phyloP scores from a whole-genome alignment of 2,329 filamentous ascomycete genomes.

The Fusarium torulosum region DNA sequence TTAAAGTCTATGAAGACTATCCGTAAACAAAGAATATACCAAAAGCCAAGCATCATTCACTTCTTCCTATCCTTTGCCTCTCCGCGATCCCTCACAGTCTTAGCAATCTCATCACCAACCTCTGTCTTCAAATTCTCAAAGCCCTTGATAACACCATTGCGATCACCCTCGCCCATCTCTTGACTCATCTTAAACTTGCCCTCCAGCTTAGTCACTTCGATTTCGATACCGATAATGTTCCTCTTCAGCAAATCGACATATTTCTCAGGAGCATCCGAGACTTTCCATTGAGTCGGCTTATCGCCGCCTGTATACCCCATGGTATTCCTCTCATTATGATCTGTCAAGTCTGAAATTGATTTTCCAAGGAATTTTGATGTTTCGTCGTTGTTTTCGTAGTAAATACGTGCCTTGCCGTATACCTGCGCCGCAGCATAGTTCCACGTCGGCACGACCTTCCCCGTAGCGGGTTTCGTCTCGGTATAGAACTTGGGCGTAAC shows the following conservation, averaged over 20 bases:
- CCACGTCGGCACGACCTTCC: constrained; percentile 78
- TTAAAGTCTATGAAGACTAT: not conserved
- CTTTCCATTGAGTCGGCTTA: constrained; percentile 61
- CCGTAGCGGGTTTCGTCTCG: constrained; percentile 72
- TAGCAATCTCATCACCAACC: constrained; percentile 46
- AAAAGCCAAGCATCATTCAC: not conserved
- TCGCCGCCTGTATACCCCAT: constrained; percentile 65
- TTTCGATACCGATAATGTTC: constrained; percentile 71
- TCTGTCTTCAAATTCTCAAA: constrained; percentile 57
- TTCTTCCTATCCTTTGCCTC: constrained; percentile 20
- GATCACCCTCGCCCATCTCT: constrained; percentile 65
- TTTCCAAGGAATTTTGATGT: constrained; percentile 59
- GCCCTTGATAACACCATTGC: constrained; percentile 67
- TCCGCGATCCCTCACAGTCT: constrained; percentile 45
- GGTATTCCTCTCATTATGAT: constrained; percentile 62
- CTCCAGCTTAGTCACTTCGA: constrained; percentile 64
- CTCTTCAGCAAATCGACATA: constrained; percentile 70
- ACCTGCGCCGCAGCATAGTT: constrained; percentile 75
- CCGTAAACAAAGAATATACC: not conserved
- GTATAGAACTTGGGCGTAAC: constrained; percentile 77
- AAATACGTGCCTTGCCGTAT: constrained; percentile 69
- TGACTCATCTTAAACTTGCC: constrained; percentile 77
- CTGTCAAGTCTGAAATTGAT: constrained; percentile 66
- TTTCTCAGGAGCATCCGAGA: constrained; percentile 65
- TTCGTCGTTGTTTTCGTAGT: constrained; percentile 60